Evolutionary conservation across 768 basidiomycete genomes (phyloP).

Genomic region (Mrakia hoshinonis): DNA sequence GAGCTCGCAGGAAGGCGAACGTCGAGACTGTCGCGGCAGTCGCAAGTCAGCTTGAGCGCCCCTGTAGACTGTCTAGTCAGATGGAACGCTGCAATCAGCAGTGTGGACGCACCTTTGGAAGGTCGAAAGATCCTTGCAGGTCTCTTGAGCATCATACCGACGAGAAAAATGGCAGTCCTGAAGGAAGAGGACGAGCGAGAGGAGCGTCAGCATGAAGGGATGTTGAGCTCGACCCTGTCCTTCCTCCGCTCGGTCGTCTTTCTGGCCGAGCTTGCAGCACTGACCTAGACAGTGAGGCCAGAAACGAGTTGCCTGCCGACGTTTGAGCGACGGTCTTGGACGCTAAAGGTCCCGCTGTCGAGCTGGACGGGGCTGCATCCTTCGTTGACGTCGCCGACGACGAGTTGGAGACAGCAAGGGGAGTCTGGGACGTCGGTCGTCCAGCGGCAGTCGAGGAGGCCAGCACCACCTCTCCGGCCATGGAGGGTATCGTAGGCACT

Average conservation of each 20-base stretch:
- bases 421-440: not conserved
- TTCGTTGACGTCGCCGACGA: not conserved
- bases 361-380: not conserved
- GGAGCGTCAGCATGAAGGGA: not conserved
- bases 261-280: not conserved
- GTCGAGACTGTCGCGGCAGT: constrained; percentile 17
- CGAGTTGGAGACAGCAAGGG: not conserved
- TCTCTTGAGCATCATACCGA: constrained; percentile 26
- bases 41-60: not conserved
- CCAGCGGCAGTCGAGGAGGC: not conserved
- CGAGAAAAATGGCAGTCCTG: constrained; percentile 18
- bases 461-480: not conserved
- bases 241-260: not conserved
- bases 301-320: not conserved
- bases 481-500: too few species aligned
- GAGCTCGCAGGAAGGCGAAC: constrained; percentile 22
- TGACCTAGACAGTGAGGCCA: constrained; percentile 5
- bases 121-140: constrained; percentile 22
- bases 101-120: not conserved
- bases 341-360: not conserved
- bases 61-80: not conserved
- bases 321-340: not conserved
- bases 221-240: not conserved
- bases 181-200: too few species aligned
- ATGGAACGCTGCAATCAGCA: not conserved